Percentiles rank a stretch among this genome's conserved stretches.
phyloP scores from a whole-genome alignment of 169 alveolate species.

The Cryptosporidium parvum region DNA sequence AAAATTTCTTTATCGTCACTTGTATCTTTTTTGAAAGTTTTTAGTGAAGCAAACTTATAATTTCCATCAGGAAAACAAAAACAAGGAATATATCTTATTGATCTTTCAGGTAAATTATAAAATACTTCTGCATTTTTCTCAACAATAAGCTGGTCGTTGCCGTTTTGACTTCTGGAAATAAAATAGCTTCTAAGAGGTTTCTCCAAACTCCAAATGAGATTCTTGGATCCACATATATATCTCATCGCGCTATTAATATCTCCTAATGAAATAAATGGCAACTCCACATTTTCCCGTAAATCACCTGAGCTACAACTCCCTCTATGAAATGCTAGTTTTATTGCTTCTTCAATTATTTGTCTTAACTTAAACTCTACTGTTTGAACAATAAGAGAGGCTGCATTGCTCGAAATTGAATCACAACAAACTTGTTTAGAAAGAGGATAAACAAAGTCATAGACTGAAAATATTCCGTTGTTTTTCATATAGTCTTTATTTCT shows the following conservation, averaged over 20 bases:
- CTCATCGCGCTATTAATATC: conserved; percentile 58
- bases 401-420: conserved; percentile 48
- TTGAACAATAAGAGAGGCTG: conserved; percentile 47
- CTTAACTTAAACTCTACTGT: conserved; percentile 55
- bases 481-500: background rate
- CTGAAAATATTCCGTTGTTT: conserved; percentile 5
- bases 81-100: conserved; percentile 33
- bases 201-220: conserved; percentile 54
- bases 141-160: conserved; percentile 1
- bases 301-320: conserved; percentile 20
- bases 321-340: conserved; percentile 52
- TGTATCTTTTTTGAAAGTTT: background rate
- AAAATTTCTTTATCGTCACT: conserved; percentile 17
- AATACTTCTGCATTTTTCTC: conserved; percentile 38
- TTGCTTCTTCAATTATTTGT: conserved; percentile 57
- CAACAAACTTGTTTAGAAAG: conserved; percentile 61
- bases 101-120: conserved; percentile 53
- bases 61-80: conserved; percentile 12
- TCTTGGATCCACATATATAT: conserved; percentile 45
- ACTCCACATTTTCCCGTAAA: background rate
- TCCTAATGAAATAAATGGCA: conserved; percentile 33
- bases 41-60: background rate
- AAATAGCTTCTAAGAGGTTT: conserved; percentile 36
- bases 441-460: conserved; percentile 68
- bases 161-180: background rate